phyloP scores from a whole-genome alignment of 2,329 filamentous ascomycete species.

The Fusarium burgessii region DNA sequence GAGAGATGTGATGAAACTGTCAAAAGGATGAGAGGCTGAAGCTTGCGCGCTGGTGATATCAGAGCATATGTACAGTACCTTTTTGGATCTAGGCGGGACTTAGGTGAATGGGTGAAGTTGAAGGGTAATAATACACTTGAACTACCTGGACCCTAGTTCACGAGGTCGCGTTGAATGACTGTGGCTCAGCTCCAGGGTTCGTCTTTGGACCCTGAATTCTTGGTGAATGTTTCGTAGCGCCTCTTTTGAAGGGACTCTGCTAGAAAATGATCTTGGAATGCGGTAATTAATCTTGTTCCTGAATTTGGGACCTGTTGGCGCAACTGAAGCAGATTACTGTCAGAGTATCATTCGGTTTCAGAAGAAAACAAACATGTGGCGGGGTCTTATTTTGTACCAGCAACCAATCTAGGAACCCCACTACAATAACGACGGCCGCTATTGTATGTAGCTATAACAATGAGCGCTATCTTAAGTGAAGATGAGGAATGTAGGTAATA shows the following conservation, averaged over 20 bases:
- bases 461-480: not conserved
- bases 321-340: not conserved
- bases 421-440: conserved; percentile 1
- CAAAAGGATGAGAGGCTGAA: not conserved
- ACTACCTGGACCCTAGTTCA: conserved; percentile 29
- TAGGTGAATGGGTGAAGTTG: conserved; percentile 32
- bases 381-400: conserved; percentile 37
- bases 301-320: not conserved
- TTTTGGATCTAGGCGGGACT: conserved; percentile 11
- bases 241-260: not conserved
- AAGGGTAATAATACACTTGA: conserved; percentile 23
- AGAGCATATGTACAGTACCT: conserved; percentile 19
- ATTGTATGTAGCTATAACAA: conserved; percentile 11
- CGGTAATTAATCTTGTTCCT: not conserved
- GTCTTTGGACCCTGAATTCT: conserved; percentile 16
- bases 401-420: conserved; percentile 39
- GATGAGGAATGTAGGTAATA: not conserved
- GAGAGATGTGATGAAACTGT: conserved; percentile 6
- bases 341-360: not conserved
- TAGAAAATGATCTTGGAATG: not conserved
- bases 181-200: conserved; percentile 46
- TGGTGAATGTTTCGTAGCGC: not conserved
- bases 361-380: conserved; percentile 45
- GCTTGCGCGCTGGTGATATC: conserved; percentile 10
- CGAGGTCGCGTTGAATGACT: conserved; percentile 39